Base-by-base conservation (phyloP, 2,329 filamentous ascomycete species). In the Venturiaceae sp. region DNA sequence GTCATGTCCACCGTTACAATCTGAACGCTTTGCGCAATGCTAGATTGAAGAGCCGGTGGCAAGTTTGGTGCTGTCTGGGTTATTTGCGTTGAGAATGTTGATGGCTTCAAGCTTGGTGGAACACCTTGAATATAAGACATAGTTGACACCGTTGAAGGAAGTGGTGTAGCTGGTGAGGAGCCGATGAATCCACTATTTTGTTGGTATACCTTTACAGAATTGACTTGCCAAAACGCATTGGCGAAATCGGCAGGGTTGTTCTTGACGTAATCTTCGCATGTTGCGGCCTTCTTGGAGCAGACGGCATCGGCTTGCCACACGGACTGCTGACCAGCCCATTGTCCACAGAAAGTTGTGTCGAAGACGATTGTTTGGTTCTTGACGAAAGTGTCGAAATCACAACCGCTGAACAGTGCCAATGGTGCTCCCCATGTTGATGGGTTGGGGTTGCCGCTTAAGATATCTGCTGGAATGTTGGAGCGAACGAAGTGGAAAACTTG, bases 311-410 rank as follows among this genome's bases (percentile, higher is more conserved):
- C 66, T 53, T 67, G 66, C 86, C 87, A 95, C 34, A 85, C 83
- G 5, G 30, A 65, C 56, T 55, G 52, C 44, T 75, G 69, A 26
- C 89, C 89, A 7, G 91, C 91, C 91, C 91, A 96, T 67, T 87
- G 83, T 21, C 92, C 92, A 71, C 92, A 96, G 70, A 95, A 90
- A 5, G 87, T 88, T 0, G 85, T 94, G 73, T 92, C 84, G 71
- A 94, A 85, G 62, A 92, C 82, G 62, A 96, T 84, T 65, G 86
- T 82, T 75, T 95, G 81, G 60, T 86, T 72, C 60, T 75, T 75
- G 75, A 96, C 95, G 71, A 86, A 80, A 1, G 72, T 63, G 61
- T 84, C 76, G 63, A 95, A 87, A 64, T 92, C 75, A 72, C 92
- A 96, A 58, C 76, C 78, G 1, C 19, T 33, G 72, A 95, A 96